These are phyloP conservation scores for Eucalyptus cladocalyx DNA, from an alignment of 345 rosid genomes.

Conservation along the genomic window DNA sequence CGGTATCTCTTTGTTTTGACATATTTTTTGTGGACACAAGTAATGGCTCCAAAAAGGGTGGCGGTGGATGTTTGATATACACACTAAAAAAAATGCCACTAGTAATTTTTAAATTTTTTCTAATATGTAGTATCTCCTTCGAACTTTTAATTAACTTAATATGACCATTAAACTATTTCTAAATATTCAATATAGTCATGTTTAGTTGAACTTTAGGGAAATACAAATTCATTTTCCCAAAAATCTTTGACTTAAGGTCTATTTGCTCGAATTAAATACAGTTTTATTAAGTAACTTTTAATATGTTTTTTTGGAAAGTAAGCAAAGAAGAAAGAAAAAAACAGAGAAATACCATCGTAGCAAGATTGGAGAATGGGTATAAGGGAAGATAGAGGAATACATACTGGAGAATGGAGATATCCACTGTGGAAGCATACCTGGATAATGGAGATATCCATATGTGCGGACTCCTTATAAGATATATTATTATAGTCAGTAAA, in stretches of 20 bases:
- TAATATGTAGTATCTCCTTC: not conserved
- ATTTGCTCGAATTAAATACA: not conserved
- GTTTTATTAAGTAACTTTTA: too few relatives aligned
- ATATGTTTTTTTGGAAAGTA: not conserved
- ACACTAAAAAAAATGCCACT: not conserved
- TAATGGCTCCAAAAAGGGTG: not conserved
- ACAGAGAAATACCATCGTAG: not conserved
- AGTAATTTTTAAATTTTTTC: accelerated
- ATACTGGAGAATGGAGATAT: too few relatives aligned
- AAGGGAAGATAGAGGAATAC: too few relatives aligned
- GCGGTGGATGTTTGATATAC: not conserved
- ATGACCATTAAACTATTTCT: not conserved
- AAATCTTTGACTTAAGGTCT: not conserved
- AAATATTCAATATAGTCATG: not conserved
- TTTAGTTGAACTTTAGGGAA: not conserved
- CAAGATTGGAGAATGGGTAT: too few relatives aligned
- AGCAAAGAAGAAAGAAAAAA: not conserved
- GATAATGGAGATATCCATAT: too few relatives aligned
- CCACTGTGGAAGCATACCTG: too few relatives aligned
- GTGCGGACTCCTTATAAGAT: too few relatives aligned
- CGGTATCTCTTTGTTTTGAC: not conserved
- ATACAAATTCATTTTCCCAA: not conserved
- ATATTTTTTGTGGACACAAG: not conserved
- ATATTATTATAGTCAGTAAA: too few relatives aligned
- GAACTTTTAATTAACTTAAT: not conserved